phyloP scores from a whole-genome alignment of 768 basidiomycete species.

The Trametes maxima region DNA sequence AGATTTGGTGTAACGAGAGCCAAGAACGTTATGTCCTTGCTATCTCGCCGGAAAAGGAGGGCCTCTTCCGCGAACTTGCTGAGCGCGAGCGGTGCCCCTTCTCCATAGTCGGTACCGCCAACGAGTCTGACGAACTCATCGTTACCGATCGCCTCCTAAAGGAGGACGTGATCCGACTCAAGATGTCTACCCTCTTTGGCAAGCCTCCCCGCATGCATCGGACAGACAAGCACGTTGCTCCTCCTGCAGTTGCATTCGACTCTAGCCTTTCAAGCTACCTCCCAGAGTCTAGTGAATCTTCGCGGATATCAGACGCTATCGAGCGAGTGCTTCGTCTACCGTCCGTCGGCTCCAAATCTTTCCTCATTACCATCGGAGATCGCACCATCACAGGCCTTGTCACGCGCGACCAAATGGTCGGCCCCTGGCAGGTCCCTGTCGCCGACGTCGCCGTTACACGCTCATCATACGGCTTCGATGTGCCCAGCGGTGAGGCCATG shows the following conservation, averaged over 20 bases:
- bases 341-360: slow-evolving; percentile 92
- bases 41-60: slow-evolving; percentile 63
- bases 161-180: slow-evolving; percentile 80
- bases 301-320: slow-evolving; percentile 62
- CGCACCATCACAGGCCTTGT: slow-evolving; percentile 93
- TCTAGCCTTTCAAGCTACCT: slow-evolving; percentile 67
- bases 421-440: slow-evolving; percentile 97
- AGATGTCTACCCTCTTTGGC: slow-evolving; percentile 95
- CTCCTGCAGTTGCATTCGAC: slow-evolving; percentile 58
- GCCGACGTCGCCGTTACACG: slow-evolving; percentile 97
- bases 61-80: slow-evolving; percentile 74
- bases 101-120: slow-evolving; percentile 88
- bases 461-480: slow-evolving; percentile 91
- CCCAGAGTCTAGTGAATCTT: slow-evolving; percentile 42
- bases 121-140: slow-evolving; percentile 76
- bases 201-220: slow-evolving; percentile 93
- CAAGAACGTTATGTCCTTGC: slow-evolving; percentile 98
- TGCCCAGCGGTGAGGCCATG: slow-evolving; percentile 91
- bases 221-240: slow-evolving; percentile 49
- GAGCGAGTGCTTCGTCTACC: slow-evolving; percentile 88
- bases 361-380: slow-evolving; percentile 98
- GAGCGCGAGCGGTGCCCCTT: slow-evolving; percentile 92
- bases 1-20: slow-evolving; percentile 99
- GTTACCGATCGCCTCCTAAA: slow-evolving; percentile 86
- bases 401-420: slow-evolving; percentile 97